Conservation (phyloP, 805 yeast species). For the Spathaspora passalidarum region DNA sequence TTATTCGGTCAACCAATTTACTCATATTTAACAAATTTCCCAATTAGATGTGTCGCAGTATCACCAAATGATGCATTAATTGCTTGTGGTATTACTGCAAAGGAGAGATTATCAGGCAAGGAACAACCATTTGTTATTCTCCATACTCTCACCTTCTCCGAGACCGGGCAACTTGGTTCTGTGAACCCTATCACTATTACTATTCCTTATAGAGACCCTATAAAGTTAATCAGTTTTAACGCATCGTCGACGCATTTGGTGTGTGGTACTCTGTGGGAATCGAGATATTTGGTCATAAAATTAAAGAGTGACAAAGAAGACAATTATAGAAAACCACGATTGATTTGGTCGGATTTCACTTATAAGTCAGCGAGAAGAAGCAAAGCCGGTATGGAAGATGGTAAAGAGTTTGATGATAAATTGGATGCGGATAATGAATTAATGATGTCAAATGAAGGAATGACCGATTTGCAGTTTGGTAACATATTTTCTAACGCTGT, state of each 20-base stretch:
- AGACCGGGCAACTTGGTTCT: slow-evolving; percentile 13
- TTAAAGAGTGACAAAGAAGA: slow-evolving; percentile 50
- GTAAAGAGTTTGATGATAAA: slow-evolving; percentile 10
- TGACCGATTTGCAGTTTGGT: slow-evolving; percentile 71
- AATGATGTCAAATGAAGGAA: slow-evolving; percentile 79
- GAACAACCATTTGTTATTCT: slow-evolving; percentile 76
- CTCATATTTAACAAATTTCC: slow-evolving; percentile 66
- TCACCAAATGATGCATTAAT: slow-evolving; percentile 61
- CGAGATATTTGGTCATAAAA: slow-evolving; percentile 73
- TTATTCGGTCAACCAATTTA: slow-evolving; percentile 62
- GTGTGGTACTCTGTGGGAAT: slow-evolving; percentile 75
- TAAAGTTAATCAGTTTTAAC: slow-evolving; percentile 71
- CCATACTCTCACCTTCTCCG: slow-evolving; percentile 33
- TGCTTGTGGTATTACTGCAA: slow-evolving; percentile 82
- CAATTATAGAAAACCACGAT: slow-evolving; percentile 35
- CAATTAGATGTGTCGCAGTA: slow-evolving; percentile 75
- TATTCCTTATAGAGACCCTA: slow-evolving; percentile 83
- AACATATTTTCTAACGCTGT: slow-evolving; percentile 31
- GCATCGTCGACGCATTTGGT: slow-evolving; percentile 65
- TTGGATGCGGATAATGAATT: slow-evolving; percentile 20
- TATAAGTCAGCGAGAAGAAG: slow-evolving; percentile 14
- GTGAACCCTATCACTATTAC: slow-evolving; percentile 70
- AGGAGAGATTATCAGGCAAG: slow-evolving; percentile 61
- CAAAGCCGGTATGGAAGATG: slow-evolving; percentile 4
- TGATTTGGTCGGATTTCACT: slow-evolving; percentile 35